Evolutionary conservation across 176 grass and related monocot species (phyloP), one percentile per base, ranked within the genome.

Genomic region (Metroxylon sagu): DNA sequence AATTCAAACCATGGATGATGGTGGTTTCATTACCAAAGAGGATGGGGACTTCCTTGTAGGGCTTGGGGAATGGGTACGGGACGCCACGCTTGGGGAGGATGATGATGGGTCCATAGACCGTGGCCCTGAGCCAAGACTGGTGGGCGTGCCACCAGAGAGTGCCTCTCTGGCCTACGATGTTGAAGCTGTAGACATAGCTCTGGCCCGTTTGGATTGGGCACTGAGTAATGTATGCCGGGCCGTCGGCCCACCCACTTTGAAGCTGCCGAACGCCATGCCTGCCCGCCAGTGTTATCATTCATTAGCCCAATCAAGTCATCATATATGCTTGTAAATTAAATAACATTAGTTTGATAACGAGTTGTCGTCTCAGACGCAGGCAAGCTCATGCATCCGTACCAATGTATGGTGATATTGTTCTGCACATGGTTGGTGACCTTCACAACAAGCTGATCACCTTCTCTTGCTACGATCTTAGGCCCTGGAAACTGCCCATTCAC

Each of bases 401-500:
- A 91, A 71, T 97, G 93, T 62, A 97, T 83, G 23, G 84, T 76
- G 52, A 83, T 76, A 5, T 88, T 85, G 76, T 83, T 55, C 55
- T 72, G 79, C 29, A 77, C 73, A 75, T 83, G 72, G 66, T 97
- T 97, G 60, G 77, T 73, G 0, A 97, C 87, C 48, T 67, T 90
- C 39, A 92, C 79, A 23, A 97, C 56, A 50, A 97, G 43, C 16
- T 81, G 72, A 35, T 97, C 92, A 25, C 75, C 87, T 25, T 88
- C 87, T 56, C 75, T 63, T 23, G 56, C 84, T 2, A 57, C 49
- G 17, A 88, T 43, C 79, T 70, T 73, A 25, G 92, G 81, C 53
- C 87, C 92, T 17, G 81, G 87, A 68, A 85, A 97, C 74, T 76
- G 52, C n/a, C 84, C 81, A 43, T 97, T 97, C 43, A 97, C 87